Base-by-base conservation (phyloP, 1,284 basidiomycete species). In the Ganoderma sinense region DNA sequence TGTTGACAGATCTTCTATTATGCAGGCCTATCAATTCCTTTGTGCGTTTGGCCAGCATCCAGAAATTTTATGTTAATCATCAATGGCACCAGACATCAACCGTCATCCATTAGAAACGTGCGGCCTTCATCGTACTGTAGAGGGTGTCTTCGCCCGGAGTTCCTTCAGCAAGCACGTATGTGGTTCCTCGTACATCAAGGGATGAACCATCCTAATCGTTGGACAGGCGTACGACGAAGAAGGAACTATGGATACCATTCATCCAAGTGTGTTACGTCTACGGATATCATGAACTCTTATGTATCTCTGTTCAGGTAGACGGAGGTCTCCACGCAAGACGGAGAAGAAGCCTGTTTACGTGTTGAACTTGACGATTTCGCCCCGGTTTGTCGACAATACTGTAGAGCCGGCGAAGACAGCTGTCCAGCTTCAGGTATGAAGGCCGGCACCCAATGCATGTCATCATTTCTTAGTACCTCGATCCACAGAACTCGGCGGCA, bases 311-410 rank as follows among this genome's bases (percentile, higher is more conserved):
- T 20, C 40, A 40, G 59, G 85, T 66, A 78, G 78, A 39, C 88
- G 92, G 63, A 86, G 91, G 29, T 93, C 94, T 31, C 92, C 94
- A 33, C 87, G 89, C 41, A 94, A 95, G 80, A 77, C 83, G 23
- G 94, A 95, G 76, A 90, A 89, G 78, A 88, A 88, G 75, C 91
- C 95, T 1, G 87, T 95, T 65, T 97, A 95, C 78, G 92, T 96
- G 36, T 83, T 98, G 39, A 91, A 93, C 76, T 76, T 97, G 64
- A 85, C 82, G 2, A 80, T 96, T 14, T 88, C 94, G 53, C 81
- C 88, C 1, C 80, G 83, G 23, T 83, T 90, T 39, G 84, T 97
- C 14, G 95, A 97, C 76, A 92, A 93, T 69, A 89, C 88, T 69
- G 78, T 96, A 31, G 94, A 94, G 72, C 94, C 95, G 18, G 82